Percentiles rank a stretch among this genome's conserved stretches.
phyloP scores from a whole-genome alignment of 306 rosid species.

The Cucurbita ficifolia region DNA sequence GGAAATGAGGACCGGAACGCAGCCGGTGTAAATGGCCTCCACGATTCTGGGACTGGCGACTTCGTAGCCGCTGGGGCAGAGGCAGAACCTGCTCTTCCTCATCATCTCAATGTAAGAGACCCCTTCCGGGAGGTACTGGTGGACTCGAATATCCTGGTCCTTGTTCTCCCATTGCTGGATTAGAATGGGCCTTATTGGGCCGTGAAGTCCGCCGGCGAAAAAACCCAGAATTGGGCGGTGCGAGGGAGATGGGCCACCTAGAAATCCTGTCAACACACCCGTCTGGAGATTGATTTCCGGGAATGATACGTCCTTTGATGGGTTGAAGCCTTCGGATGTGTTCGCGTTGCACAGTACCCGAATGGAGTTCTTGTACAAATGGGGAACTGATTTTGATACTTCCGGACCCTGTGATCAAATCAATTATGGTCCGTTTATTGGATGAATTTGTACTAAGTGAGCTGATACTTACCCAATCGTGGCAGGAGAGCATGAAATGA shows the following conservation, averaged over 20 bases:
- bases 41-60: conserved; percentile 83
- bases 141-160: conserved; percentile 46
- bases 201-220: conserved; percentile 87
- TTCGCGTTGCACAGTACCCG: conserved; percentile 76
- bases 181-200: conserved; percentile 47
- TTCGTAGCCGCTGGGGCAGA: conserved; percentile 88
- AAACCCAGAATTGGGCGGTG: conserved; percentile 44
- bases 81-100: conserved; percentile 61
- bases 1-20: conserved; percentile 72
- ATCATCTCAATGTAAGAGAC: conserved; percentile 56
- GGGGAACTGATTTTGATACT: conserved; percentile 32
- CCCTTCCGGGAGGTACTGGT: conserved; percentile 58
- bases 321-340: conserved; percentile 72
- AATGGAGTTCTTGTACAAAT: conserved; percentile 45
- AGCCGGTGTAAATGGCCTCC: conserved; percentile 85
- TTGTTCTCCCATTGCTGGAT: conserved; percentile 75
- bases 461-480: conserved; percentile 37
- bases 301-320: conserved; percentile 62
- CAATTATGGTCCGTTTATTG: too few relatives aligned
- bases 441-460: too few relatives aligned
- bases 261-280: conserved; percentile 29
- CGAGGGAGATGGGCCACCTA: conserved; percentile 65
- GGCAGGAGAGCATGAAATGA: conserved; percentile 84
- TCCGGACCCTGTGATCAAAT: conserved; percentile 48
- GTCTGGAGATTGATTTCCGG: conserved; percentile 73